Base-by-base conservation (phyloP, 208 protist genomes). In the Trypanosoma theileri region DNA sequence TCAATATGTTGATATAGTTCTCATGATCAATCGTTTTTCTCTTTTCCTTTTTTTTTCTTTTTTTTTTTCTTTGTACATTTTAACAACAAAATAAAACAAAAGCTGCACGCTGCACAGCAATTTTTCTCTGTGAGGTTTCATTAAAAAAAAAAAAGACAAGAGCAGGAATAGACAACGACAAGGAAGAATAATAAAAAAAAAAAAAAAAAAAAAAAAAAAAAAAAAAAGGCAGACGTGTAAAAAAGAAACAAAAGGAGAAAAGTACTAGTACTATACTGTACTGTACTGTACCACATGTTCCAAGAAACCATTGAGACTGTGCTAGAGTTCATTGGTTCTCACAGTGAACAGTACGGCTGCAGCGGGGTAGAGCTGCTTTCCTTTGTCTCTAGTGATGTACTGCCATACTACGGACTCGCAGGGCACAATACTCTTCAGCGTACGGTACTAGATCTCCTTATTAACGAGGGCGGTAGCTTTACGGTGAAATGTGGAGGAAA, bases 321-420 rank as follows among this genome's bases (percentile, higher is more conserved):
- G 8, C 59, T 89, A 0, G 73, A 81, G 53, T 93, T 95, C 62
- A 79, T 95, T 52, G 83, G 76, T 16, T 75, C 79, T 16, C 90
- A 95, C 19, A 57, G 61, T 45, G 73, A 73, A 13, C 12, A 65
- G 12, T 48, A 60, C 9, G 90, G 90, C 28, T 89, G 83, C 73
- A 77, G 64, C 26, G 73, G 80, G 1, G 71, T 65, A 0, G 75
- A 82, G 53, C 70, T 95, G n/a, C 70, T 80, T 26, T 86, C 90
- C 46, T 91, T 89, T 67, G 66, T 95, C n/a, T 69, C 67, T 40
- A 42, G 66, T 4, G 90, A 95, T 58, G 59, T 93, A 8, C 50
- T 92, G 9, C 86, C 90, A 11, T 80, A 67, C 59, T 81, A 79
- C 42, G 82, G 79, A 0, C 84, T 79, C 68, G 62, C 65, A 1